phyloP scores from a whole-genome alignment of 352 stramenopile species.

The Phytophthora sp. region DNA sequence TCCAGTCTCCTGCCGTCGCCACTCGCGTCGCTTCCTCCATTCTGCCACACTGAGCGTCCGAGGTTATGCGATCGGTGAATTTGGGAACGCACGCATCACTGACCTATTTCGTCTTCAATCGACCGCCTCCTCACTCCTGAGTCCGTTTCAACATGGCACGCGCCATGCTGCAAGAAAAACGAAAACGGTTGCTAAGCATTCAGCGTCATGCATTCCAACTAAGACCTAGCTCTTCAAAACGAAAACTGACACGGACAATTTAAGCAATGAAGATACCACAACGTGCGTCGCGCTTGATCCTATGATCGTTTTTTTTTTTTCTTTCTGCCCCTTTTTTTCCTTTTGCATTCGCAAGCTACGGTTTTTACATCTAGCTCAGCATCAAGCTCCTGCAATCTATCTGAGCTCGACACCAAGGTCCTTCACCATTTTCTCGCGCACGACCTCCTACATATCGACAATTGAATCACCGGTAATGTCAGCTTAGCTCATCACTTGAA shows the following conservation, averaged over 20 bases:
- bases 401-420: constrained; percentile 92
- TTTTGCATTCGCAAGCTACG: too few relatives aligned
- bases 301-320: too few relatives aligned
- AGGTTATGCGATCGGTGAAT: not conserved
- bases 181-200: constrained; percentile 11
- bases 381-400: constrained; percentile 51
- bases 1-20: constrained; percentile 50
- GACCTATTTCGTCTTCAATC: constrained; percentile 23
- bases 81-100: not conserved
- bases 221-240: too few relatives aligned
- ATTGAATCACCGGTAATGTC: too few relatives aligned
- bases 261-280: too few relatives aligned
- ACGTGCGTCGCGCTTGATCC: too few relatives aligned
- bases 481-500: too few relatives aligned
- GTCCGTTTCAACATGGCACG: constrained; percentile 27
- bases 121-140: constrained; percentile 31
- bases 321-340: too few relatives aligned
- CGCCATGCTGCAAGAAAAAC: not conserved
- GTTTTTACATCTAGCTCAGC: constrained; percentile 7
- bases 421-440: constrained; percentile 80
- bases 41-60: not conserved
- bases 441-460: constrained; percentile 43
- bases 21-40: constrained; percentile 18
- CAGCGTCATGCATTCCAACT: too few relatives aligned
- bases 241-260: too few relatives aligned